These are phyloP conservation scores for Akanthomyces dipterigenus DNA, from an alignment of 2,329 filamentous ascomycete species.

Conservation along the genomic window DNA sequence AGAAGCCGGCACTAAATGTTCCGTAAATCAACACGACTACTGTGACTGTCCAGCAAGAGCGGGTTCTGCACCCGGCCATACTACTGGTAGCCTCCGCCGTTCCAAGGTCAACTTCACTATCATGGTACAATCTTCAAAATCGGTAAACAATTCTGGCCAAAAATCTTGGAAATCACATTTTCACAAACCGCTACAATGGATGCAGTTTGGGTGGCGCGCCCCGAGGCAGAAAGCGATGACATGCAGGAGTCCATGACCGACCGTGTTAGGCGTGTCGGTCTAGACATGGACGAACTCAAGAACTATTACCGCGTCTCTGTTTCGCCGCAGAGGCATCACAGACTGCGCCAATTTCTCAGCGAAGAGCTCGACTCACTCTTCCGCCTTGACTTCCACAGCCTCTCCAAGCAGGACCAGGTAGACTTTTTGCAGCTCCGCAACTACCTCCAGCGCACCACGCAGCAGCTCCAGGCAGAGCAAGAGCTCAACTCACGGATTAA, in stretches of 20 bases:
- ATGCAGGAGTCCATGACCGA: slow-evolving; percentile 30
- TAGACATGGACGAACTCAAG: slow-evolving; percentile 40
- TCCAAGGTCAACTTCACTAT: not conserved
- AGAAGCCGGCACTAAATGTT: not conserved
- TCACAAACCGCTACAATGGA: slow-evolving; percentile 9
- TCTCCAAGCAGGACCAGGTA: slow-evolving; percentile 36
- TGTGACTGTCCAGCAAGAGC: not conserved
- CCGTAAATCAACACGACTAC: no score
- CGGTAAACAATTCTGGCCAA: not conserved
- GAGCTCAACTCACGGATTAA: slow-evolving; percentile 29
- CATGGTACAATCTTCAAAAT: not conserved
- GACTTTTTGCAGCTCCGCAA: slow-evolving; percentile 46
- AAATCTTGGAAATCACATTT: not conserved
- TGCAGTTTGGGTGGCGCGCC: slow-evolving; percentile 16
- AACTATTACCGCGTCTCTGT: slow-evolving; percentile 42
- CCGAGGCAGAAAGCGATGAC: slow-evolving; percentile 3
- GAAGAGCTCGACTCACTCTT: slow-evolving; percentile 30
- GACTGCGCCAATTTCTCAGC: slow-evolving; percentile 34
- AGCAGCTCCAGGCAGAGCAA: slow-evolving; percentile 33
- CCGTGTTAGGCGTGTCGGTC: slow-evolving; percentile 35
- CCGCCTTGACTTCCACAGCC: slow-evolving; percentile 20
- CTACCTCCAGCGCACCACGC: slow-evolving; percentile 31
- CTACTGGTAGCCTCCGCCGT: no score
- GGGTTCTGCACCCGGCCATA: not conserved
- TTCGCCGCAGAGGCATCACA: slow-evolving; percentile 32